phyloP scores from a whole-genome alignment of 2,329 filamentous ascomycete species.

The Fusarium miscanthi region DNA sequence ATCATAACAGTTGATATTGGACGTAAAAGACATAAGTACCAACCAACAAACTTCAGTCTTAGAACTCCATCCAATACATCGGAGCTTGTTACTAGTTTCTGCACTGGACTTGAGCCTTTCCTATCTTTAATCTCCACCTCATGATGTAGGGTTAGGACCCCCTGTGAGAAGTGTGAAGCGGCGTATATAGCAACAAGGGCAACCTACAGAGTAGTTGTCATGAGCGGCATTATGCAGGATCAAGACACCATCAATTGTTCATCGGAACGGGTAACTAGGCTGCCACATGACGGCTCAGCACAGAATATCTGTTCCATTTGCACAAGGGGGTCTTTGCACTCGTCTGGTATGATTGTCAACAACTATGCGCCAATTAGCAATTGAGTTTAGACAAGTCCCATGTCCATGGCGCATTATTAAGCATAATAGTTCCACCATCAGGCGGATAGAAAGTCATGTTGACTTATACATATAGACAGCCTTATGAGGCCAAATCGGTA shows the following conservation, averaged over 20 bases:
- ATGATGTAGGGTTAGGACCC: background rate
- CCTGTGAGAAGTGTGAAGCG: background rate
- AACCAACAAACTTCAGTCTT: background rate
- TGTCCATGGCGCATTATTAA: background rate
- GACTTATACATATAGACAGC: background rate
- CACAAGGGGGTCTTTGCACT: background rate
- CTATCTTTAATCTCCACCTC: background rate
- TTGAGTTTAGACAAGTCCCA: background rate
- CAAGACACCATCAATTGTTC: background rate
- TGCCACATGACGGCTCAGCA: background rate
- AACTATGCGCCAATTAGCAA: background rate
- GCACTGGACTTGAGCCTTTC: background rate
- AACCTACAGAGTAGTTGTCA: background rate
- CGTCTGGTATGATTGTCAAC: background rate
- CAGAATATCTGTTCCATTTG: background rate
- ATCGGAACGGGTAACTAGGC: background rate
- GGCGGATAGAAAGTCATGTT: background rate
- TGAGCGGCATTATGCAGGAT: background rate
- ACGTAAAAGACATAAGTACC: background rate
- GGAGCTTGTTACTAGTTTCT: background rate
- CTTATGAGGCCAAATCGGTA: background rate
- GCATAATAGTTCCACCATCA: background rate
- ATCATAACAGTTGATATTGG: background rate
- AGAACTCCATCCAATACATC: too few species aligned
- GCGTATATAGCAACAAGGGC: background rate